Evolutionary conservation across 257 asterid species (phyloP).

Genomic region (Rehmannia glutinosa): DNA sequence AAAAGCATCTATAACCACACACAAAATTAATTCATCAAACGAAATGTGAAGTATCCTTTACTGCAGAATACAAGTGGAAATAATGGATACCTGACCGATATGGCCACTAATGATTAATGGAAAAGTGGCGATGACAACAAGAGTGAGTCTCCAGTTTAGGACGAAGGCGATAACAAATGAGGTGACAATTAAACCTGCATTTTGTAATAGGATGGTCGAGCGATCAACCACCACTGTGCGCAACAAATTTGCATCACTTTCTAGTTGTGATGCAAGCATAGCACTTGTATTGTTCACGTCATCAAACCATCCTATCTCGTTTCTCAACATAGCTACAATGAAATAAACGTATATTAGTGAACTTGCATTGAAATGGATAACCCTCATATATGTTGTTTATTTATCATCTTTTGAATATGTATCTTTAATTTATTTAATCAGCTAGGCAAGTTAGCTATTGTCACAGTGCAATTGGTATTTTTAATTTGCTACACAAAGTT

Average conservation of each 20-base stretch:
- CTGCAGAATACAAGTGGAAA: neutral
- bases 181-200: slow-evolving; percentile 67
- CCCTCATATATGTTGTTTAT: neutral
- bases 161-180: slow-evolving; percentile 82
- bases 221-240: too few relatives aligned
- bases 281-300: too few relatives aligned
- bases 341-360: neutral
- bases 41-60: neutral
- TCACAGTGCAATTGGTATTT: neutral
- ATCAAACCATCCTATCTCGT: too few relatives aligned
- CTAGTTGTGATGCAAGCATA: too few relatives aligned
- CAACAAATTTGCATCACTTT: too few relatives aligned
- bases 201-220: too few relatives aligned
- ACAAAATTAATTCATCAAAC: slow-evolving; percentile 2
- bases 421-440: neutral
- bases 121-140: slow-evolving; percentile 79
- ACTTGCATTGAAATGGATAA: neutral
- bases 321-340: too few relatives aligned
- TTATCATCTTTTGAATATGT: too few relatives aligned
- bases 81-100: slow-evolving; percentile 72
- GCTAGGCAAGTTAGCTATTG: neutral
- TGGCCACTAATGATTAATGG: slow-evolving; percentile 86
- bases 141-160: slow-evolving; percentile 94
- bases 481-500: neutral
- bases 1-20: slow-evolving; percentile 67